Conservation (phyloP, 257 asterid species). For the Capsicum rhomboideum region DNA sequence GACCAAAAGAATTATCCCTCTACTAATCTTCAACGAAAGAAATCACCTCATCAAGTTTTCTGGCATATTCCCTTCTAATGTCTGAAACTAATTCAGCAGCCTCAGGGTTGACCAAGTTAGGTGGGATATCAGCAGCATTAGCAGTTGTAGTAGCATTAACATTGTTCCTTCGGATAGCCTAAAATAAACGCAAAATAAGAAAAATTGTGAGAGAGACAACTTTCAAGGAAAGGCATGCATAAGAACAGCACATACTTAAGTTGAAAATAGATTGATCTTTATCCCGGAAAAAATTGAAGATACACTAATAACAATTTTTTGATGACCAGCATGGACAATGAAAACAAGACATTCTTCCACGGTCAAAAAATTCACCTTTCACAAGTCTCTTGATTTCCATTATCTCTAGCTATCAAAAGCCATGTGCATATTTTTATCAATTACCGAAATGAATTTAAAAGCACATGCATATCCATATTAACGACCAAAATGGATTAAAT, state of each 20-base stretch:
- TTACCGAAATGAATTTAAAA: not conserved
- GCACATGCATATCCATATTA: not conserved
- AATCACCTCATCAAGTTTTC: conserved; percentile 64
- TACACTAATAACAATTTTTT: not conserved
- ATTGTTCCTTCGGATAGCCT: conserved; percentile 52
- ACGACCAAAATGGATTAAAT: not conserved
- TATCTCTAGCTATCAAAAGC: not conserved
- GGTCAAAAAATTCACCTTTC: not conserved
- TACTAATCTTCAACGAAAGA: not conserved
- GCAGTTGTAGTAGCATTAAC: conserved; percentile 16
- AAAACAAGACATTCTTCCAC: not conserved
- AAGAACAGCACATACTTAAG: not conserved
- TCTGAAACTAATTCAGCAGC: conserved; percentile 48
- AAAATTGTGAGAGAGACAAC: conserved; percentile 1
- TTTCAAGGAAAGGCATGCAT: not conserved
- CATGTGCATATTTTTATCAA: not conserved
- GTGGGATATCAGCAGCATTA: conserved; percentile 31
- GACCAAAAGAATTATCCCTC: conserved; percentile 2
- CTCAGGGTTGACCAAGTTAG: conserved; percentile 39
- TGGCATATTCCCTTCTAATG: conserved; percentile 64
- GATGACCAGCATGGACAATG: not conserved
- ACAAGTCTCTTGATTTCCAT: not conserved
- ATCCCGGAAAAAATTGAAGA: not conserved
- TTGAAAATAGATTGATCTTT: not conserved
- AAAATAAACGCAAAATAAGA: conserved; percentile 8